Evolutionary conservation across 352 stramenopile genomes (phyloP), one percentile per base, ranked within the genome.

Genomic region (Phytopythium kandeliae): DNA sequence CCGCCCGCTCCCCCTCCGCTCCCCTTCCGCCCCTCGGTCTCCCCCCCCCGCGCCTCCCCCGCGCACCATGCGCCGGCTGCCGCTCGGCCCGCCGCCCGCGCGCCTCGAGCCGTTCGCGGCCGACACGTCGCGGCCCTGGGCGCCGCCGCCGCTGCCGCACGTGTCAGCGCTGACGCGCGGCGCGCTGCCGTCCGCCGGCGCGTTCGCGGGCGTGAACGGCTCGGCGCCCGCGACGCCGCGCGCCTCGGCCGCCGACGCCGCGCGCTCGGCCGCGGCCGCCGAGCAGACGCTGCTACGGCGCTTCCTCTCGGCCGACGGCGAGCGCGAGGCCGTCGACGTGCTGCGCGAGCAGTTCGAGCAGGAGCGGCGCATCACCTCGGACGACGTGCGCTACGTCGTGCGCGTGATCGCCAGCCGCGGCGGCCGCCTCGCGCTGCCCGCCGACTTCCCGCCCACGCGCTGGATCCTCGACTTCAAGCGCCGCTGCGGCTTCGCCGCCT

Each of bases 301-400:
- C 31, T 65, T 57, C 45, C 51, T 83, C 35, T 65, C 36, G 35
- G 61, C 60, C 26, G 46, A 55, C 16, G 69, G 72, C 16, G 71
- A 86, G 47, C 55, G 60, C 25, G 71, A 84, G 37, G 67, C 63
- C 30, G 54, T 79, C n/a, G 44, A 35, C 19, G 63, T 85, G 31
- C 57, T 85, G 35, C 58, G 69, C 45, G 67, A 81, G 51, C 71
- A 84, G 48, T 73, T 79, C 46, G 50, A 63, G 13, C 71, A 77
- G 44, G 69, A 79, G 34, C 50, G 65, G 31, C 60, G 58, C 52
- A 64, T 85, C 62, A 81, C 69, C 4, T 77, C 68, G 19, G 71
- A 85, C 57, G 71, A 83, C 58, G 63, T 85, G 40, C 74, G 71
- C 56, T 75, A 69, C 35, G 74, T 81, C 16, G 71, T 81, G 47